Conservation (phyloP, 345 rosid species). For the Sisymbrium irio region DNA sequence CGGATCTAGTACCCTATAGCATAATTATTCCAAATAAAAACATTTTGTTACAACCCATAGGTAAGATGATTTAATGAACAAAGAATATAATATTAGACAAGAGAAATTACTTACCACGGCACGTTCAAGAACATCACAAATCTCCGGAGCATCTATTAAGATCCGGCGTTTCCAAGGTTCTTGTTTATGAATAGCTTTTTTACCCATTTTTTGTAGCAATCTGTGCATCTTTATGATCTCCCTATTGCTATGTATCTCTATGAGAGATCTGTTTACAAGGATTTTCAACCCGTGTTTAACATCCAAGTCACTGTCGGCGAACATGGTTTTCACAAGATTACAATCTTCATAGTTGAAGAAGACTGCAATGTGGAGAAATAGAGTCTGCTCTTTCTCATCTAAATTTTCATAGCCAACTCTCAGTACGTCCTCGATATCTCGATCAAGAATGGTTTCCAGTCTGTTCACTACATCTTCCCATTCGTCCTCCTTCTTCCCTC, state of each 20-base stretch:
- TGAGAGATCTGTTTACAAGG: constrained; percentile 1
- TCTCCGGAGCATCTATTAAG: neutral
- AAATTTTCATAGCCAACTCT: neutral
- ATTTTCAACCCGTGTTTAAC: neutral
- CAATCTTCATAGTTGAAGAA: neutral
- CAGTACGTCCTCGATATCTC: neutral
- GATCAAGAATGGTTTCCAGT: neutral
- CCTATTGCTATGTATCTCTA: too few species aligned
- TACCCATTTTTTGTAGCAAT: neutral
- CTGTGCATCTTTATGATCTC: too few species aligned
- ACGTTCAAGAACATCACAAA: constrained; percentile 1
- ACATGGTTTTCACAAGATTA: neutral
- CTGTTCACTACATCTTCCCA: neutral
- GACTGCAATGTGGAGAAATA: constrained; percentile 17
- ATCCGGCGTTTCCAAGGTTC: neutral
- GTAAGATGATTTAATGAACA: too few species aligned
- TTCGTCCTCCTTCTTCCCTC: neutral
- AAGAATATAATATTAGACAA: too few species aligned
- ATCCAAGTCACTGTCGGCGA: neutral
- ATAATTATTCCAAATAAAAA: too few species aligned
- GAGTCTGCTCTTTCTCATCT: neutral
- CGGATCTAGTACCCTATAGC: too few species aligned
- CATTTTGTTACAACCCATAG: too few species aligned
- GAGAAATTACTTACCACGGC: too few species aligned
- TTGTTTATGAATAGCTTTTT: neutral